Base-by-base conservation (phyloP, 2,329 filamentous ascomycete genomes). In the Penicillium fuscoglaucum region DNA sequence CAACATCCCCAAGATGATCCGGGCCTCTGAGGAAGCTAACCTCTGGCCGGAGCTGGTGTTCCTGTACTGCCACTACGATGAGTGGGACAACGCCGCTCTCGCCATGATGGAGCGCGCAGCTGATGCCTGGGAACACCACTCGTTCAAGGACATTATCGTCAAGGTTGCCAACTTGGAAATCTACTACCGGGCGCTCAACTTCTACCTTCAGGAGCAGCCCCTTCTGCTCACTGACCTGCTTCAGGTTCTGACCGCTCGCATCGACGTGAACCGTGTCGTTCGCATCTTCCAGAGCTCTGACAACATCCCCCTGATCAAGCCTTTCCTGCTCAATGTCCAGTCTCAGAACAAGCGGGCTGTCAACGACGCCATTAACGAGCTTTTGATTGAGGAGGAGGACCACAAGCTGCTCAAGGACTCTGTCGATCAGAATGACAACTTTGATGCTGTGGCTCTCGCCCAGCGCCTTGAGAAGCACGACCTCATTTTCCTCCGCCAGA, bases 131-230 rank as follows among this genome's bases (percentile, higher is more conserved):
- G 96, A 99, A 76, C 95, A 99, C 79, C 92, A 97, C 75, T 95
- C 96, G 49, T 99, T 99, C 87, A 99, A 99, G 84, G 96, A 99
- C 74, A 98, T 96, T 52, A 84, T 96, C 57, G 87, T 96, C 79
- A 99, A 99, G 85, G 93, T 97, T 65, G 91, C 93, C 71, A 99
- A 99, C 79, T 80, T 99, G 71, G 96, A 99, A 79, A 99, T 99
- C 70, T 99, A 98, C 82, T 99, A 99, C 83, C 90, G 93, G 54
- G 91, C 91, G 29, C 84, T 98, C 72, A 96, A 93, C 81, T 97
- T 97, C 79, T 98, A 98, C 77, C 86, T 99, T 41, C 91, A 98
- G 79, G 91, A 99, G 78, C 95, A 99, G 75, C 95, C 95, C 35
- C 91, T 93, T 13, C 84, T 99, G 46, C 81, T 99, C 64, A 99